phyloP scores from a whole-genome alignment of 495 filamentous ascomycete genomes.

The Penicillium chermesinum region DNA sequence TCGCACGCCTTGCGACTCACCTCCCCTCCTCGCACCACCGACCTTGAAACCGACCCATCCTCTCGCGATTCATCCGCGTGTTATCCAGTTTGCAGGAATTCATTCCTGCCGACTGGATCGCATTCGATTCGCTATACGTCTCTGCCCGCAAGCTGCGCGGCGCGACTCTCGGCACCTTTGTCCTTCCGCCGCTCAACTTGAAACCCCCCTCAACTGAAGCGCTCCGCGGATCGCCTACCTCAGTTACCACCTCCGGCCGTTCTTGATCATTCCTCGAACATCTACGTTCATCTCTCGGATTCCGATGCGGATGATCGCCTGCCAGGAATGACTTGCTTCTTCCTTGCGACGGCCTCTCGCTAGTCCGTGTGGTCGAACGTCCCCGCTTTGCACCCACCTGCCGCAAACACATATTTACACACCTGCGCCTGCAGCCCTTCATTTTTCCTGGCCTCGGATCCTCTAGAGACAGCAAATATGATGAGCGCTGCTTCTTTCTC shows the following conservation, averaged over 20 bases:
- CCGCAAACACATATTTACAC: slow-evolving; percentile 37
- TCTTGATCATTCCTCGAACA: slow-evolving; percentile 20
- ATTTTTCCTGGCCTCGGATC: slow-evolving; percentile 9
- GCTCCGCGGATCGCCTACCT: slow-evolving; percentile 32
- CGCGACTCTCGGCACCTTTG: slow-evolving; percentile 34
- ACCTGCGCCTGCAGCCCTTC: slow-evolving; percentile 15
- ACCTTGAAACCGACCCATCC: slow-evolving; percentile 13
- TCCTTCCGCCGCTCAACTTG: slow-evolving; percentile 37
- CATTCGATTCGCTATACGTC: slow-evolving; percentile 12
- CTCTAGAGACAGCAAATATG: slow-evolving; percentile 27
- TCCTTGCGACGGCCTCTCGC: slow-evolving; percentile 41
- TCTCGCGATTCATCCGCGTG: slow-evolving; percentile 11
- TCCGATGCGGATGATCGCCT: slow-evolving; percentile 26
- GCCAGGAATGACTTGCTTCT: slow-evolving; percentile 45
- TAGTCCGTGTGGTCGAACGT: slow-evolving; percentile 45
- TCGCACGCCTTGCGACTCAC: slow-evolving; percentile 11
- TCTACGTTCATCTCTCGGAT: slow-evolving; percentile 21
- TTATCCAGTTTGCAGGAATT: slow-evolving; percentile 19
- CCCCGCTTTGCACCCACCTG: slow-evolving; percentile 46
- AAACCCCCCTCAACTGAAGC: slow-evolving; percentile 26
- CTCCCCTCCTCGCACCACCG: slow-evolving; percentile 14
- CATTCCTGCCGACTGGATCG: slow-evolving; percentile 21
- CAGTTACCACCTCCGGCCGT: slow-evolving; percentile 17
- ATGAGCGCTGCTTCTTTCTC: slow-evolving; percentile 45
- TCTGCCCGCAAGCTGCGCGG: slow-evolving; percentile 28